A percentile compares a stretch with the other conserved stretches of the same genome.
Conservation (phyloP, 106 monocot genomes). For the Apostasia shenzhenica region DNA sequence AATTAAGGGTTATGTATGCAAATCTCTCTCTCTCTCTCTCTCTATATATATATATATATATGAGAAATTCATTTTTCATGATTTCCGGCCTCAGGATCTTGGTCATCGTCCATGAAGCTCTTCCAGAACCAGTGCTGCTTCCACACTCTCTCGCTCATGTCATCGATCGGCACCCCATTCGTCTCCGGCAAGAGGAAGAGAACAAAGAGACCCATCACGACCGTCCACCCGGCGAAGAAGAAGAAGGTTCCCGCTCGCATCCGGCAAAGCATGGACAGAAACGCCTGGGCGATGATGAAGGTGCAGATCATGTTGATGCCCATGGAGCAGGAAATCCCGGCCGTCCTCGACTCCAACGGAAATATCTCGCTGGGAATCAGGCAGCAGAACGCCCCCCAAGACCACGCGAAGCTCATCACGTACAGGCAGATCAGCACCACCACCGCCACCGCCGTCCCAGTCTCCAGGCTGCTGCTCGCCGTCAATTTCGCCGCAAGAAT, state of each 20-base stretch:
- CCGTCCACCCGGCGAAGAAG: conserved; percentile 8
- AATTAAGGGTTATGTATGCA: no score
- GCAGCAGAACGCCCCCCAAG: conserved; percentile 9
- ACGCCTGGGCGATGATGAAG: conserved; percentile 13
- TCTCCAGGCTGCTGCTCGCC: background rate
- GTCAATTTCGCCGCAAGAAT: background rate
- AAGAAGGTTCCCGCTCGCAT: conserved; percentile 12
- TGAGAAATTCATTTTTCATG: no score
- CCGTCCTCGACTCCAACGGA: conserved; percentile 18
- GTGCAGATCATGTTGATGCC: conserved; percentile 13
- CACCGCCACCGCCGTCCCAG: background rate
- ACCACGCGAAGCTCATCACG: conserved; percentile 17
- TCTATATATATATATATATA: no score
- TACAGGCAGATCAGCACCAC: conserved; percentile 11
- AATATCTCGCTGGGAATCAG: conserved; percentile 18
- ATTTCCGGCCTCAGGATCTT: no score
- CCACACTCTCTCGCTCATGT: conserved; percentile 15
- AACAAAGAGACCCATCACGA: conserved; percentile 7
- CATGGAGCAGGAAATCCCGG: conserved; percentile 5
- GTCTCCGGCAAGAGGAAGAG: conserved; percentile 15
- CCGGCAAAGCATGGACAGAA: conserved; percentile 14
- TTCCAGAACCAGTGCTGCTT: conserved; percentile 15
- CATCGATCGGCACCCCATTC: conserved; percentile 16
- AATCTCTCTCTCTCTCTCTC: no score
- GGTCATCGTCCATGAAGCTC: background rate